Percentiles rank a stretch among this genome's conserved stretches.
Conservation (phyloP, 441 rosid species). For the Jatropha podagrica region DNA sequence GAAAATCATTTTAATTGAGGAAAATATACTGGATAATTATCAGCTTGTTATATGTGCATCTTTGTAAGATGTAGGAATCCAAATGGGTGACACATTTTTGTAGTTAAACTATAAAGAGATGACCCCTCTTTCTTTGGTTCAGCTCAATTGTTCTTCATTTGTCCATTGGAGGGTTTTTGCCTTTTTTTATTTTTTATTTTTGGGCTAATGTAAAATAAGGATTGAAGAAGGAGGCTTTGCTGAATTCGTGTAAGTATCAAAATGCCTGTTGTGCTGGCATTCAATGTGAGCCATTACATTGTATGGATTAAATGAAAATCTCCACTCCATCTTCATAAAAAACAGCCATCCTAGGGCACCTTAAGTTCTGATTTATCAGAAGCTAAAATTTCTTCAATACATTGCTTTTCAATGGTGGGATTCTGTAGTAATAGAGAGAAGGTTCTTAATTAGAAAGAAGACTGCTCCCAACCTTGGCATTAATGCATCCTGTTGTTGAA, state of each 20-base stretch:
- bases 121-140: not conserved
- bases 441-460: not conserved
- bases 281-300: not conserved
- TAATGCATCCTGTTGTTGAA: not conserved
- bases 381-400: not conserved
- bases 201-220: not conserved
- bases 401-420: not conserved
- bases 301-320: not conserved
- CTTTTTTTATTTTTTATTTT: no score
- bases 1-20: not conserved
- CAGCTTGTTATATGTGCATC: not conserved
- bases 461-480: not conserved
- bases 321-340: not conserved
- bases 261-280: not conserved
- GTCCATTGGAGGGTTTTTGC: not conserved
- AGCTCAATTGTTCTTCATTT: not conserved
- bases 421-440: not conserved
- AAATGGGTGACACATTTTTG: not conserved
- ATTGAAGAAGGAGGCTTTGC: not conserved
- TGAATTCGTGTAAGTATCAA: not conserved
- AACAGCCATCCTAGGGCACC: constrained; percentile 6
- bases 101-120: not conserved
- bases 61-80: not conserved
- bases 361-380: not conserved
- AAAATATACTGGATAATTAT: not conserved